Conservation (phyloP, 2,329 filamentous ascomycete species). For the Talaromyces sp. region DNA sequence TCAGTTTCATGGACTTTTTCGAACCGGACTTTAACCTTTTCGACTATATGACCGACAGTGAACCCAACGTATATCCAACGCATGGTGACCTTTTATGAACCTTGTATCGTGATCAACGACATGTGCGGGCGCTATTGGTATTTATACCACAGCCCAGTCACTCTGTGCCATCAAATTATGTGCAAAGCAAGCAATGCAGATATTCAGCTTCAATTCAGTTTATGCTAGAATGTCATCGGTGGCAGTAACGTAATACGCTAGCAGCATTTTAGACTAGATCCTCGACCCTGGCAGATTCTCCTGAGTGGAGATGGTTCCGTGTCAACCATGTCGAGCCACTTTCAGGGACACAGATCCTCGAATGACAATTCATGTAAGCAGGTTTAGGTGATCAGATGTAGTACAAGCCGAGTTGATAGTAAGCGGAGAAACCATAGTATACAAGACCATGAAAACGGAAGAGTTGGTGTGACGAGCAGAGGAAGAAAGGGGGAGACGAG, state of each 20-base stretch:
- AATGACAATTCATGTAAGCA: not conserved
- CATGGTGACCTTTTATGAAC: not conserved
- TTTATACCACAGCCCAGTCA: not conserved
- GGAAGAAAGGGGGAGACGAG: not conserved
- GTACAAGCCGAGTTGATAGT: not conserved
- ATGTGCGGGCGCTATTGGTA: not conserved
- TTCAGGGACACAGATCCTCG: not conserved
- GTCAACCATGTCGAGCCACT: not conserved
- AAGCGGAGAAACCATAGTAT: not conserved
- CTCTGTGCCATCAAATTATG: not conserved
- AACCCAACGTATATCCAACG: not conserved
- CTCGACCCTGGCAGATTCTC: not conserved
- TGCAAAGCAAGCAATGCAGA: not conserved
- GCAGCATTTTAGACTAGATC: not conserved
- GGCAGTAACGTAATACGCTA: not conserved
- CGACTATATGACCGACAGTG: not conserved
- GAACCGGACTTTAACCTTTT: not conserved
- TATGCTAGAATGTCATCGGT: not conserved
- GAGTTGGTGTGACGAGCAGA: not conserved
- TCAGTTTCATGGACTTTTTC: slow-evolving; percentile 12
- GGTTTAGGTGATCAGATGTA: not conserved
- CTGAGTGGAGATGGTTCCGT: not conserved
- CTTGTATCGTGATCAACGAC: not conserved
- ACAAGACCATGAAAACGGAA: not conserved
- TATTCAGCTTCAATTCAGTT: not conserved